Conservation (phyloP, 176 grass and related monocot species). For the Triticum timopheevii region DNA sequence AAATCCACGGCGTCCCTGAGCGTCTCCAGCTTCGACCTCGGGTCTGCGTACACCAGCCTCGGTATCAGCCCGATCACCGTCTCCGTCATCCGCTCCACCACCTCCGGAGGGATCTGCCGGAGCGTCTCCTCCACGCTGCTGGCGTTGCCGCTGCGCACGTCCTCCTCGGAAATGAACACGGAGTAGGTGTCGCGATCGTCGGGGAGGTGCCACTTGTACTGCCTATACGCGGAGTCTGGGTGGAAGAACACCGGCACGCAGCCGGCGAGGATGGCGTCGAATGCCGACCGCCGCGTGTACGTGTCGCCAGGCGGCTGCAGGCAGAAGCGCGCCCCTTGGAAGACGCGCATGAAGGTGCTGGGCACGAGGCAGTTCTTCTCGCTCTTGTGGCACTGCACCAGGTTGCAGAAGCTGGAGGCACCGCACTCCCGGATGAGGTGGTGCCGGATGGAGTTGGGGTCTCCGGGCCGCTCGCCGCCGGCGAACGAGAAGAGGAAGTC, state of each 20-base stretch:
- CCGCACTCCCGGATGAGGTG: slow-evolving; percentile 65
- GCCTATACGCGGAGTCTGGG: slow-evolving; percentile 45
- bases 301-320: slow-evolving; percentile 71
- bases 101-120: slow-evolving; percentile 38
- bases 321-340: slow-evolving; percentile 69
- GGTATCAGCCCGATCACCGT: slow-evolving; percentile 66
- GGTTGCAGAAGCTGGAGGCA: slow-evolving; percentile 43
- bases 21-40: slow-evolving; percentile 59
- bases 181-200: slow-evolving; percentile 46
- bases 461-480: slow-evolving; percentile 49
- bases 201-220: slow-evolving; percentile 79
- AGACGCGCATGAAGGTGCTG: slow-evolving; percentile 62
- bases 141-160: slow-evolving; percentile 41
- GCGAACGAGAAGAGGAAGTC: slow-evolving; percentile 68
- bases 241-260: slow-evolving; percentile 91
- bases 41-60: slow-evolving; percentile 62
- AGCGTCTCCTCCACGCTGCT: slow-evolving; percentile 60
- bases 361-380: slow-evolving; percentile 44
- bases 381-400: slow-evolving; percentile 51
- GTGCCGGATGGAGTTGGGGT: slow-evolving; percentile 61
- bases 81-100: slow-evolving; percentile 59
- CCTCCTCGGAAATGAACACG: slow-evolving; percentile 62
- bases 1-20: slow-evolving; percentile 72
- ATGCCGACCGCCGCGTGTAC: slow-evolving; percentile 62
- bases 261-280: slow-evolving; percentile 74